A percentile compares a stretch with the other conserved stretches of the same genome.
Conservation (phyloP, 129 eudicot genomes). For the Sambucus nigra region DNA sequence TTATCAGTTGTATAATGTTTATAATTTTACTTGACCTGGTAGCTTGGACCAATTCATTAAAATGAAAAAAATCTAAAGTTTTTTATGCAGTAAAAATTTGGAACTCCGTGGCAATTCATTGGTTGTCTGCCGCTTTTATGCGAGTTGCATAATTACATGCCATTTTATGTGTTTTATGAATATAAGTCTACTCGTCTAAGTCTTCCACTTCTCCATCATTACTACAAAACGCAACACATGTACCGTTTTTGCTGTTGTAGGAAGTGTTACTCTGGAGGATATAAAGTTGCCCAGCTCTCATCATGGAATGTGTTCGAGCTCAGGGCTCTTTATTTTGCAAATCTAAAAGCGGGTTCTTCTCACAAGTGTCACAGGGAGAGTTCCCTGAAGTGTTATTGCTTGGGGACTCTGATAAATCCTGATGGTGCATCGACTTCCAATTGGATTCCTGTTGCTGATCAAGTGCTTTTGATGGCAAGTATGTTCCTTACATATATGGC, state of each 20-base stretch:
- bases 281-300: slow-evolving; percentile 22
- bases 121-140: neutral
- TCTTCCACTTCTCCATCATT: neutral
- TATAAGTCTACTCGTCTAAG: neutral
- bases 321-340: slow-evolving; percentile 22
- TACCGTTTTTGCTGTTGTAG: slow-evolving; percentile 19
- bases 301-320: slow-evolving; percentile 24
- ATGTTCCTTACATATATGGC: slow-evolving; percentile 76
- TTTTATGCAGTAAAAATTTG: neutral
- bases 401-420: slow-evolving; percentile 37
- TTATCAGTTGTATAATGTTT: neutral
- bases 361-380: slow-evolving; percentile 13
- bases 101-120: too few species aligned
- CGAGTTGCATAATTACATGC: too few species aligned
- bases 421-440: slow-evolving; percentile 34
- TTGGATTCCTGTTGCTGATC: slow-evolving; percentile 73
- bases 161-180: neutral
- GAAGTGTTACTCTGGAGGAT: slow-evolving; percentile 24
- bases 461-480: slow-evolving; percentile 69
- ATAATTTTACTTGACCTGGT: neutral
- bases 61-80: neutral
- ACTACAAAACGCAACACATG: too few species aligned
- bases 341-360: slow-evolving; percentile 14
- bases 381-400: slow-evolving; percentile 36
- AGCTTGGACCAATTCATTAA: slow-evolving; percentile 1